Evolutionary conservation across 139 green algal species (phyloP).

Genomic region (Coelastrella sp.): DNA sequence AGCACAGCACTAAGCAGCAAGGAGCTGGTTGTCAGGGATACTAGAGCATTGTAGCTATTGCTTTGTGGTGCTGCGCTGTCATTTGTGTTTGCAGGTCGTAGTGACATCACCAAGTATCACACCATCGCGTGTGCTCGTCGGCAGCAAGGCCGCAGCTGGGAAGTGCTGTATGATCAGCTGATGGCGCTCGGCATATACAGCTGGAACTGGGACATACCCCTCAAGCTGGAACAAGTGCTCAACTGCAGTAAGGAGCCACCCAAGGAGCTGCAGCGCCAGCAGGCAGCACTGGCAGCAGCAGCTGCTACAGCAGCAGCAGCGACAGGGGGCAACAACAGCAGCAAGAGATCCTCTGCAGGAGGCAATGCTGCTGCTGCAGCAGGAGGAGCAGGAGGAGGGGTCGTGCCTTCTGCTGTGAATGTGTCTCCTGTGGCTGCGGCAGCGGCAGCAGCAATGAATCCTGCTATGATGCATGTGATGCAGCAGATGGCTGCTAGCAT

Average conservation of each 20-base stretch:
- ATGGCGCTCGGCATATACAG: conserved; percentile 61
- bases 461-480: neutral
- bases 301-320: conserved; percentile 8
- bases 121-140: conserved; percentile 80
- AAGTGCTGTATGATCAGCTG: conserved; percentile 79
- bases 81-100: conserved; percentile 65
- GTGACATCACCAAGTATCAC: conserved; percentile 68
- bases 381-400: neutral
- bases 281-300: conserved; percentile 20
- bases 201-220: conserved; percentile 44
- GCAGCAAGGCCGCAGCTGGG: conserved; percentile 86
- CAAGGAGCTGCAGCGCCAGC: conserved; percentile 26
- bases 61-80: conserved; percentile 71
- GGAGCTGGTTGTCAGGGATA: too few relatives aligned
- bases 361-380: neutral
- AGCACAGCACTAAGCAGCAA: too few relatives aligned
- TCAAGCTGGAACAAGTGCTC: conserved; percentile 13
- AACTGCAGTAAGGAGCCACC: conserved; percentile 19
- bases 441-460: neutral
- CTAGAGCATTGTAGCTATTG: too few relatives aligned
- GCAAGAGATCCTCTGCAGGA: neutral
- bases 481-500: neutral
- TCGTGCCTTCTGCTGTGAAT: neutral
- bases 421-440: neutral
- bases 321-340: neutral